Percentiles rank a stretch among this genome's conserved stretches.
Evolutionary conservation across 768 basidiomycete genomes (phyloP).

Genomic region (Pulveroboletus sp.): DNA sequence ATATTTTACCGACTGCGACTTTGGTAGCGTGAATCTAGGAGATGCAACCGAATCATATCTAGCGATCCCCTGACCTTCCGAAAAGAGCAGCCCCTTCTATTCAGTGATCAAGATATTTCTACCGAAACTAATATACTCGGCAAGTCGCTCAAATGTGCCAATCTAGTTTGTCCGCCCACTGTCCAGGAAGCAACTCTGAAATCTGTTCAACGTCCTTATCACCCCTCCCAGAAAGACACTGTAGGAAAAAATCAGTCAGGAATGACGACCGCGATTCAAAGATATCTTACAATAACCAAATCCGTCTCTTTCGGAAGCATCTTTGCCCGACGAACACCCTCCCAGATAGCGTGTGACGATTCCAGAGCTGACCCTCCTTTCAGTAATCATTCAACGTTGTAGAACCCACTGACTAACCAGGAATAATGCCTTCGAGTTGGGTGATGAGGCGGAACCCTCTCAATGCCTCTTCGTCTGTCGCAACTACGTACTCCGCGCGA

Average conservation of each 20-base stretch:
- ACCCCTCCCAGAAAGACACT: constrained; percentile 94
- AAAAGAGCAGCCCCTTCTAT: constrained; percentile 17
- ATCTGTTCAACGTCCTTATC: constrained; percentile 99
- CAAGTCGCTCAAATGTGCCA: constrained; percentile 65
- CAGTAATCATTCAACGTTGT: constrained; percentile 1
- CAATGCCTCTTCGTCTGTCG: constrained; percentile 91
- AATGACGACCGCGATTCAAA: neutral
- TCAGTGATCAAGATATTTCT: no score
- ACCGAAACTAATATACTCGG: no score
- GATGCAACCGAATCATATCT: constrained; percentile 17
- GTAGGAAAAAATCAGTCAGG: constrained; percentile 2
- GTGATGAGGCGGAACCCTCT: constrained; percentile 90
- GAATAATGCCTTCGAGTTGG: constrained; percentile 95
- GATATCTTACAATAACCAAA: constrained; percentile 77
- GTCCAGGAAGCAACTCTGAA: constrained; percentile 82
- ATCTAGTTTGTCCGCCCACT: constrained; percentile 91
- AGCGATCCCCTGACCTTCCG: constrained; percentile 11
- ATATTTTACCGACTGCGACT: constrained; percentile 30
- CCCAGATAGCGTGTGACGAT: constrained; percentile 95
- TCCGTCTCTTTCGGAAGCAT: constrained; percentile 79
- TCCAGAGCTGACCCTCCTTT: constrained; percentile 63
- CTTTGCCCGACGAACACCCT: constrained; percentile 80
- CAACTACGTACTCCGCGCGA: constrained; percentile 88
- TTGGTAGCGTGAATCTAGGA: neutral
- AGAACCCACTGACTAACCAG: constrained; percentile 50